These are phyloP conservation scores for Didymella arachidicola DNA, from an alignment of 2,329 filamentous ascomycete genomes.

Conservation along the genomic window DNA sequence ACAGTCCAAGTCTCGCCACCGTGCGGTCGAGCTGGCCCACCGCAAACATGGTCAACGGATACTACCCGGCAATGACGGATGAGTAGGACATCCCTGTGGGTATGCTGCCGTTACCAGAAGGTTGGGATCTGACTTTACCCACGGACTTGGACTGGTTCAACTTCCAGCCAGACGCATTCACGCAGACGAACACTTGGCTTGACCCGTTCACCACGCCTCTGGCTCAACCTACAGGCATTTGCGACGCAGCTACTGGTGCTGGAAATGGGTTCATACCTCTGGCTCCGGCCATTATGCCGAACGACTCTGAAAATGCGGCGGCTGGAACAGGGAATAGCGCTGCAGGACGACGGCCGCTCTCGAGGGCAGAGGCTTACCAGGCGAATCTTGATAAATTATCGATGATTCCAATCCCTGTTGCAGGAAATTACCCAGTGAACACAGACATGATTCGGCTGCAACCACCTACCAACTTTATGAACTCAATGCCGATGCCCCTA, in stretches of 20 bases:
- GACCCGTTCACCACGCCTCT: neutral
- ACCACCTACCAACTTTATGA: too few species aligned
- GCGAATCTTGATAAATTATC: too few species aligned
- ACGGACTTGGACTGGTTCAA: neutral
- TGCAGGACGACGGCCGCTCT: neutral
- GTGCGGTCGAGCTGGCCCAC: too few species aligned
- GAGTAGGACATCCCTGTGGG: neutral
- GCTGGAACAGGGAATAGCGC: neutral
- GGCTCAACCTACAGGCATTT: neutral
- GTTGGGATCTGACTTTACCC: neutral
- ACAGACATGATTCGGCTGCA: too few species aligned
- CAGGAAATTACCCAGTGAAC: too few species aligned
- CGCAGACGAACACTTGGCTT: neutral
- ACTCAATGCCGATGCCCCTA: too few species aligned
- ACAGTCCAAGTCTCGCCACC: neutral
- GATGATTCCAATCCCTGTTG: too few species aligned
- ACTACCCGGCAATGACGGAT: neutral
- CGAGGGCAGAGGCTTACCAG: too few species aligned
- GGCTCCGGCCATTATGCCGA: neutral
- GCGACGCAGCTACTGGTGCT: neutral
- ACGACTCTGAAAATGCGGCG: neutral
- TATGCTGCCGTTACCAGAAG: neutral
- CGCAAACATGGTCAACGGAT: neutral
- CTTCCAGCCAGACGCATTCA: neutral
- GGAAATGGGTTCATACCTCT: neutral